Evolutionary conservation across 2,329 filamentous ascomycete genomes (phyloP).

Genomic region (Moelleriella libera): DNA sequence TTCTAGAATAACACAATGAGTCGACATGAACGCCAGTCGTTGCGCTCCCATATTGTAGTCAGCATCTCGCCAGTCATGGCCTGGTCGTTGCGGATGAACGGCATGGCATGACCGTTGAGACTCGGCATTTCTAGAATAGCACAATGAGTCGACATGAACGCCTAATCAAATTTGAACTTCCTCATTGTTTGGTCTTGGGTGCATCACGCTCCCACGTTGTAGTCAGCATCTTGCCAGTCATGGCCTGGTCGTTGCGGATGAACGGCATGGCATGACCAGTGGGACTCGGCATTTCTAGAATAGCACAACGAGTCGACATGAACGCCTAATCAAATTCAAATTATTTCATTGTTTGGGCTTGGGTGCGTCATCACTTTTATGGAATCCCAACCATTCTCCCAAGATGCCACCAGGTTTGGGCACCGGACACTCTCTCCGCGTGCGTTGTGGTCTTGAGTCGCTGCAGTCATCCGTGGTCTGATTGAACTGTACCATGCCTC

Average conservation of each 20-base stretch:
- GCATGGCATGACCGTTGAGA: too few species aligned
- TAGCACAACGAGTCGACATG: neutral
- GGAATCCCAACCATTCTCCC: slow-evolving; percentile 62
- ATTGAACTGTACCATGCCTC: slow-evolving; percentile 35
- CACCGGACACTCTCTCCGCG: slow-evolving; percentile 70
- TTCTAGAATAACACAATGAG: neutral
- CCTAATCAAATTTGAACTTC: slow-evolving; percentile 9
- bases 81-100: too few species aligned
- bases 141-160: neutral
- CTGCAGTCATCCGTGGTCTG: slow-evolving; percentile 21
- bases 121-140: neutral
- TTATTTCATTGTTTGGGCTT: slow-evolving; percentile 9
- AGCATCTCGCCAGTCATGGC: too few species aligned
- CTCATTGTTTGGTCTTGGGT: slow-evolving; percentile 7
- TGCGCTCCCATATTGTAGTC: neutral
- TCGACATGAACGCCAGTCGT: neutral
- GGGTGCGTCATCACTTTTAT: slow-evolving; percentile 17
- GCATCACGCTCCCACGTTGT: too few species aligned
- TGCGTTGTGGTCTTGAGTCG: slow-evolving; percentile 21
- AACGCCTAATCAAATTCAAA: slow-evolving; percentile 6
- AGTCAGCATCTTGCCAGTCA: too few species aligned
- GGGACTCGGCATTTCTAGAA: neutral
- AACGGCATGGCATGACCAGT: too few species aligned
- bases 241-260: too few species aligned
- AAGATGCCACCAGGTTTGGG: slow-evolving; percentile 76